Evolutionary conservation across 2,329 filamentous ascomycete genomes (phyloP).

Genomic region (Penicillium freii): DNA sequence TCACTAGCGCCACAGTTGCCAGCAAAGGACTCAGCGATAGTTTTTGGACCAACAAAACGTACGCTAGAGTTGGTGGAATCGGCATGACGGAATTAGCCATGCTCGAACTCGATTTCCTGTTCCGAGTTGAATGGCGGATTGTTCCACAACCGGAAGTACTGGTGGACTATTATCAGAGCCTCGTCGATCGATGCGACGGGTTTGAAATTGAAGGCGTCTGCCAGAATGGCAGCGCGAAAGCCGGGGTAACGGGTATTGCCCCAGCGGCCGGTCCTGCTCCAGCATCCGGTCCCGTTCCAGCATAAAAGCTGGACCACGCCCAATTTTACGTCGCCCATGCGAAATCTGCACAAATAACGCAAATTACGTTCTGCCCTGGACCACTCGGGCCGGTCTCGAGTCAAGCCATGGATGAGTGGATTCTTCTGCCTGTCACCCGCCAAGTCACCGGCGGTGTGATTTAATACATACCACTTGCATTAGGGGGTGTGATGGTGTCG

Average conservation of each 20-base stretch:
- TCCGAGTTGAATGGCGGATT: conserved; percentile 92
- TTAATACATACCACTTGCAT: conserved; percentile 18
- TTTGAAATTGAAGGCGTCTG: conserved; percentile 52
- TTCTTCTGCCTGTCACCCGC: background rate
- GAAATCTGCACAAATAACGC: background rate
- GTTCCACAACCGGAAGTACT: conserved; percentile 92
- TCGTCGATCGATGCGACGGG: conserved; percentile 67
- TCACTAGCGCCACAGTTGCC: conserved; percentile 91
- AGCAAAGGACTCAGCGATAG: conserved; percentile 94
- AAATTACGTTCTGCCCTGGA: conserved; percentile 2
- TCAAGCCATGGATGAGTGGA: conserved; percentile 7
- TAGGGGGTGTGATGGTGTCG: background rate
- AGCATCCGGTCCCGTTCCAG: background rate
- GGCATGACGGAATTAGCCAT: conserved; percentile 85
- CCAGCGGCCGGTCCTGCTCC: conserved; percentile 8
- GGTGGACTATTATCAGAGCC: conserved; percentile 85
- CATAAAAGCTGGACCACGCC: background rate
- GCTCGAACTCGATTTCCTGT: conserved; percentile 88
- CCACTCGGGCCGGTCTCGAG: conserved; percentile 24
- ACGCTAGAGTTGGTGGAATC: conserved; percentile 89
- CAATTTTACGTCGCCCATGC: background rate
- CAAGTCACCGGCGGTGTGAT: conserved; percentile 9
- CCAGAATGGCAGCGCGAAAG: conserved; percentile 7
- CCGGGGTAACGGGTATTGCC: conserved; percentile 12
- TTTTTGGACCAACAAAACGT: conserved; percentile 98